Conservation (phyloP, 2,329 filamentous ascomycete genomes). For the Penicillium sp. region DNA sequence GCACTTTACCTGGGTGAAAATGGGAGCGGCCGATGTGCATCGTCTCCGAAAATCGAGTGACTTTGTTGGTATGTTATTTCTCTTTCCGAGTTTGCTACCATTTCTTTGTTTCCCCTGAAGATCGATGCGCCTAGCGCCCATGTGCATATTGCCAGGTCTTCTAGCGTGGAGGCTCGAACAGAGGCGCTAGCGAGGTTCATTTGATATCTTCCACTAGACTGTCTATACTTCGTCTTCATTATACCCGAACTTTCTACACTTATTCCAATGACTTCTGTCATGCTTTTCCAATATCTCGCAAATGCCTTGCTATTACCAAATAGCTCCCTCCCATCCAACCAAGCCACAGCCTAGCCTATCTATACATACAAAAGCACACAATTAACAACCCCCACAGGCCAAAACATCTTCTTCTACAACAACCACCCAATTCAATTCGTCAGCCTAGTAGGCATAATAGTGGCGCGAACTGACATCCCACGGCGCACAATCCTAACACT, state of each 20-base stretch:
- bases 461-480: constrained; percentile 57
- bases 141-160: background rate
- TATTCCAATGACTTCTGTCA: background rate
- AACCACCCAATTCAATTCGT: constrained; percentile 78
- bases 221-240: background rate
- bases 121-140: background rate
- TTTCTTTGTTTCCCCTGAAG: background rate
- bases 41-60: constrained; percentile 46
- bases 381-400: constrained; percentile 38
- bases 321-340: background rate
- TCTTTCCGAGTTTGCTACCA: background rate
- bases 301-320: background rate
- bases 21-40: constrained; percentile 56
- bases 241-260: background rate
- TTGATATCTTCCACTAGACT: background rate
- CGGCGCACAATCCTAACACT: constrained; percentile 53
- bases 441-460: constrained; percentile 66
- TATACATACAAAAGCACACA: background rate
- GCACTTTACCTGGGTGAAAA: constrained; percentile 61
- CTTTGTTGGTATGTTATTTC: constrained; percentile 50
- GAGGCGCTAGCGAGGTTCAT: background rate
- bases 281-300: background rate
- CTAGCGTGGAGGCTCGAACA: background rate
- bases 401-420: constrained; percentile 60
- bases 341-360: background rate